Evolutionary conservation across 352 stramenopile genomes (phyloP).

Genomic region (Globisporangium emineosum): DNA sequence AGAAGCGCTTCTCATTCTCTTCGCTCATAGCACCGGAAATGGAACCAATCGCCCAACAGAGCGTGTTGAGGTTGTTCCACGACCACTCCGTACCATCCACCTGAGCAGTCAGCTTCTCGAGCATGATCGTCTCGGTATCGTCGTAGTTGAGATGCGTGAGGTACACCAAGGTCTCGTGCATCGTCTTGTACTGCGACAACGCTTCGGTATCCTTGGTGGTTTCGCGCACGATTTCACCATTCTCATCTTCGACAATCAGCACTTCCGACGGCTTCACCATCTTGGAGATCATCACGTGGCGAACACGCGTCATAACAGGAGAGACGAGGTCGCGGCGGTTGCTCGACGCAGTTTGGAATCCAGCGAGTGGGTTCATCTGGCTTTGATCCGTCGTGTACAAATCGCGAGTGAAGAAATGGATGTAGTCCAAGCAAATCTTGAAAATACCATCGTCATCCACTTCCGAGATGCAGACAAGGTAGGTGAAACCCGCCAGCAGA

Average conservation of each 20-base stretch:
- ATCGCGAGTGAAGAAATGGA: constrained; percentile 95
- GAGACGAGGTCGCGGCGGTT: constrained; percentile 72
- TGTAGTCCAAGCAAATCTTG: constrained; percentile 99
- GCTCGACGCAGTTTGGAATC: constrained; percentile 47
- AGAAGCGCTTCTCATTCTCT: constrained; percentile 99
- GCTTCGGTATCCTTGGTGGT: constrained; percentile 99
- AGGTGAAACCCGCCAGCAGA: constrained; percentile 92
- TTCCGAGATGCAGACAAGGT: constrained; percentile 90
- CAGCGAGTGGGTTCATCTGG: constrained; percentile 57
- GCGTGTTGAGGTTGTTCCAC: constrained; percentile 99
- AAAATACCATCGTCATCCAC: constrained; percentile 96
- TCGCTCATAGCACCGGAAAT: constrained; percentile 99
- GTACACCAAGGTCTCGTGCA: constrained; percentile 99
- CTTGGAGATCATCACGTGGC: constrained; percentile 97
- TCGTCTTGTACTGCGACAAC: constrained; percentile 99
- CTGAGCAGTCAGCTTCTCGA: constrained; percentile 95
- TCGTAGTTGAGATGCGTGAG: constrained; percentile 99
- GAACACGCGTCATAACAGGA: constrained; percentile 92
- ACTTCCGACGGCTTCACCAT: constrained; percentile 99
- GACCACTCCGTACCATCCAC: constrained; percentile 87
- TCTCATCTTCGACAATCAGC: constrained; percentile 99
- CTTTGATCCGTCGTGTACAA: constrained; percentile 93
- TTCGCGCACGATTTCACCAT: constrained; percentile 95
- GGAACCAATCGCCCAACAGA: constrained; percentile 99
- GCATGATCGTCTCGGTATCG: constrained; percentile 99